Percentiles rank a stretch among this genome's conserved stretches.
phyloP scores from a whole-genome alignment of 257 asterid species.

The Solanum dulcamara region DNA sequence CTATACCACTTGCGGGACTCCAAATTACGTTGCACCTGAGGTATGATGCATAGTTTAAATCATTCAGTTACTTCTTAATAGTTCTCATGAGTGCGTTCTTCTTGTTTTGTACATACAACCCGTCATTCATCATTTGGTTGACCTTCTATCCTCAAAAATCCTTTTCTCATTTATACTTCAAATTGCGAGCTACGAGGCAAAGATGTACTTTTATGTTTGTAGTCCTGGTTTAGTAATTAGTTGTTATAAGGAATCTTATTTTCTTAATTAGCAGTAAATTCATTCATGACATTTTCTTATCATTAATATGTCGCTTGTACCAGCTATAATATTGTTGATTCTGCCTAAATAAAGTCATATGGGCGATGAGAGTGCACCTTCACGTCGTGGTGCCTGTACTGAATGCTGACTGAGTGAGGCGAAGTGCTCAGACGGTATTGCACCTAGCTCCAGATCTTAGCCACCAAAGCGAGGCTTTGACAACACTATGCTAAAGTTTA shows the following conservation, averaged over 20 bases:
- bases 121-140: neutral
- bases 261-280: neutral
- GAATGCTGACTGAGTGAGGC: neutral
- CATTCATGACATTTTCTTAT: neutral
- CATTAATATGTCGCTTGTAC: neutral
- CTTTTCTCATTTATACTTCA: neutral
- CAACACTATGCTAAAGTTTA: neutral
- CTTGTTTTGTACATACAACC: neutral
- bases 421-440: neutral
- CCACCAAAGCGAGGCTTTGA: neutral
- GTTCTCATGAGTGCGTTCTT: neutral
- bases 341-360: neutral
- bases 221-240: neutral
- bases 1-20: constrained; percentile 95
- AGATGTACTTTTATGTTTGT: neutral
- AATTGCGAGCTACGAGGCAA: neutral
- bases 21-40: constrained; percentile 98
- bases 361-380: neutral
- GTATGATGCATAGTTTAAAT: constrained; percentile 17
- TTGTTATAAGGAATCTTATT: neutral
- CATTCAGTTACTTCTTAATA: neutral
- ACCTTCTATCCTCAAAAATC: neutral
- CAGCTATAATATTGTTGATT: neutral
- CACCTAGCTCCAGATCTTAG: neutral
- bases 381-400: neutral